phyloP scores from a whole-genome alignment of 208 protist genomes.

The Crithidia fasciculata region DNA sequence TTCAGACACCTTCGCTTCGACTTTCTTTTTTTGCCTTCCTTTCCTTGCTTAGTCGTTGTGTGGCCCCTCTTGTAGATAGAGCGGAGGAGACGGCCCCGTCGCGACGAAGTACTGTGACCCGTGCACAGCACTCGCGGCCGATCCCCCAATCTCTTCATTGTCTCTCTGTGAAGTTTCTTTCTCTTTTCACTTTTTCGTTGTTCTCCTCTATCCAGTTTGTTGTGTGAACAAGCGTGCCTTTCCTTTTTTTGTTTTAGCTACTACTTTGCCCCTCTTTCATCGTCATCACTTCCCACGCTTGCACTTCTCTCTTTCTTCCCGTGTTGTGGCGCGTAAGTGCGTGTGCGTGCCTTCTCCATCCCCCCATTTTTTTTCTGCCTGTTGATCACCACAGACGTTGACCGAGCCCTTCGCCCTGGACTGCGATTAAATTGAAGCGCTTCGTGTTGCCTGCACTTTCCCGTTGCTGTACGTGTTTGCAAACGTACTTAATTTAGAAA shows the following conservation, averaged over 20 bases:
- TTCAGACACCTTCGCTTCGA: neutral
- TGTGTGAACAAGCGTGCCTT: neutral
- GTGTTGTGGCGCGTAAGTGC: neutral
- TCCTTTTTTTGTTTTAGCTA: neutral
- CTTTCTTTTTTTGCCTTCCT: neutral
- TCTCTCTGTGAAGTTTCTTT: conserved; percentile 16
- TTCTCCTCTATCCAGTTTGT: neutral
- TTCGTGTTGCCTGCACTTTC: no score
- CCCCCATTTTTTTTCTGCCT: no score
- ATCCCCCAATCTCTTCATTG: neutral
- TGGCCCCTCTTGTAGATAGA: neutral
- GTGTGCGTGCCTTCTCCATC: neutral
- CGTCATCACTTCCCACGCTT: neutral
- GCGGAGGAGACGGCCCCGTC: no score
- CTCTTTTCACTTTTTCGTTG: neutral
- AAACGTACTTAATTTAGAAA: no score
- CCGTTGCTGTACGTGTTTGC: no score
- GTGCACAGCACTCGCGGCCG: neutral
- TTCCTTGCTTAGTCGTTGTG: neutral
- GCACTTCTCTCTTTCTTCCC: neutral
- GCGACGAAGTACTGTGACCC: neutral
- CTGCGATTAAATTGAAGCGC: no score
- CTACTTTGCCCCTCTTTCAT: neutral
- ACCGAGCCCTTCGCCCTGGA: no score
- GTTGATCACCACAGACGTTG: no score